These are phyloP conservation scores for Picea mariana DNA, from an alignment of 83 land plant genomes.

Conservation along the genomic window DNA sequence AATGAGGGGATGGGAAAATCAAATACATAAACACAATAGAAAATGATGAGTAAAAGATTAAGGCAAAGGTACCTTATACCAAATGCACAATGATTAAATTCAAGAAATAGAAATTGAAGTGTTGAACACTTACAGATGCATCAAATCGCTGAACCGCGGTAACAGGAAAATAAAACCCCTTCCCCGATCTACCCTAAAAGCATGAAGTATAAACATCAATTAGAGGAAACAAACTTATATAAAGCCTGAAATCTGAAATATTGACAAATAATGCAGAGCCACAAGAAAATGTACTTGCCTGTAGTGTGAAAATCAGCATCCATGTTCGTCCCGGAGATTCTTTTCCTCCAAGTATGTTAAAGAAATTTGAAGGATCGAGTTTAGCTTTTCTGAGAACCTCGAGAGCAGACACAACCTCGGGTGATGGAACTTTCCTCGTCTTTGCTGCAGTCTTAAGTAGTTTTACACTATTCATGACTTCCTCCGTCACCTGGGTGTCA, in stretches of 20 bases:
- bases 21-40: neutral
- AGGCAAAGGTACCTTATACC: neutral
- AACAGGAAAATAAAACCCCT: constrained; percentile 62
- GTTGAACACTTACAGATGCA: constrained; percentile 44
- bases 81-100: neutral
- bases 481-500: constrained; percentile 21
- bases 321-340: constrained; percentile 92
- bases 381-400: constrained; percentile 76
- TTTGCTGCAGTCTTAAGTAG: constrained; percentile 85
- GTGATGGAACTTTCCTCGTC: constrained; percentile 66
- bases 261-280: constrained; percentile 2
- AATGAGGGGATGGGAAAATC: neutral
- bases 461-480: constrained; percentile 62
- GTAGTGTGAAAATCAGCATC: constrained; percentile 92
- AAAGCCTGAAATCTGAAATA: neutral
- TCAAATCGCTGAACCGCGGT: constrained; percentile 76
- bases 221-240: neutral
- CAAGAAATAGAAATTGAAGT: neutral
- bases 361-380: constrained; percentile 63
- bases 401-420: constrained; percentile 74
- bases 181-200: constrained; percentile 48
- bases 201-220: constrained; percentile 20
- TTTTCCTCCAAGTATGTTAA: constrained; percentile 78
- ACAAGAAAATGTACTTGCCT: constrained; percentile 32
- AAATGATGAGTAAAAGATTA: neutral